Conservation (phyloP, 164 flowering plant species). For the Protea cynaroides region DNA sequence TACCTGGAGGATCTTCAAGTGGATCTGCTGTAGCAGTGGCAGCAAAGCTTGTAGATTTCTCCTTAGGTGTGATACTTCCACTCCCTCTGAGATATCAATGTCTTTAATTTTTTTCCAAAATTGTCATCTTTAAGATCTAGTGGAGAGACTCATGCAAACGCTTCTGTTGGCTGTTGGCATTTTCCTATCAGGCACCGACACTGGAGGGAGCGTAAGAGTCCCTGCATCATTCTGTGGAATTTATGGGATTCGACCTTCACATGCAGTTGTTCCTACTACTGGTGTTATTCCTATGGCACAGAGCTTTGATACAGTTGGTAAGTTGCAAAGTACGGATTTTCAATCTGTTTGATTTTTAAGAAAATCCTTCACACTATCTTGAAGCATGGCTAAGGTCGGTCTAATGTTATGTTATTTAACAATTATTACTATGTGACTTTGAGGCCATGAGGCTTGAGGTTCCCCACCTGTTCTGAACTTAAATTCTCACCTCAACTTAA, state of each 20-base stretch:
- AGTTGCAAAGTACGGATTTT: slow-evolving; percentile 12
- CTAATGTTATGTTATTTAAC: not conserved
- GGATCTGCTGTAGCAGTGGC: too few species aligned
- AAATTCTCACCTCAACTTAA: too few species aligned
- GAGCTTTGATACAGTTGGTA: slow-evolving; percentile 94
- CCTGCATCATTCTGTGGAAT: slow-evolving; percentile 91
- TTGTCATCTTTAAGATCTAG: too few species aligned
- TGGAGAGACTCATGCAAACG: too few species aligned
- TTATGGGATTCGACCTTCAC: slow-evolving; percentile 88
- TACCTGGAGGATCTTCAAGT: too few species aligned
- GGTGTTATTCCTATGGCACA: slow-evolving; percentile 92
- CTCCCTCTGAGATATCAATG: too few species aligned
- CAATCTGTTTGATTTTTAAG: not conserved
- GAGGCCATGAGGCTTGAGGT: too few species aligned
- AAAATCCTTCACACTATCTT: not conserved
- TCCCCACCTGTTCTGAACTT: too few species aligned
- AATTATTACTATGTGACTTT: too few species aligned
- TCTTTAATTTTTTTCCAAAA: too few species aligned
- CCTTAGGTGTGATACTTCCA: too few species aligned
- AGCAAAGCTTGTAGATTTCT: too few species aligned
- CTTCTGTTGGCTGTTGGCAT: not conserved
- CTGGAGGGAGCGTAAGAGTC: slow-evolving; percentile 92
- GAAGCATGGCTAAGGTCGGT: not conserved
- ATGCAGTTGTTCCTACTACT: slow-evolving; percentile 50
- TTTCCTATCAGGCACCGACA: slow-evolving; percentile 69